Conservation (phyloP, 139 green algal genomes). For the Chlorella sp. region DNA sequence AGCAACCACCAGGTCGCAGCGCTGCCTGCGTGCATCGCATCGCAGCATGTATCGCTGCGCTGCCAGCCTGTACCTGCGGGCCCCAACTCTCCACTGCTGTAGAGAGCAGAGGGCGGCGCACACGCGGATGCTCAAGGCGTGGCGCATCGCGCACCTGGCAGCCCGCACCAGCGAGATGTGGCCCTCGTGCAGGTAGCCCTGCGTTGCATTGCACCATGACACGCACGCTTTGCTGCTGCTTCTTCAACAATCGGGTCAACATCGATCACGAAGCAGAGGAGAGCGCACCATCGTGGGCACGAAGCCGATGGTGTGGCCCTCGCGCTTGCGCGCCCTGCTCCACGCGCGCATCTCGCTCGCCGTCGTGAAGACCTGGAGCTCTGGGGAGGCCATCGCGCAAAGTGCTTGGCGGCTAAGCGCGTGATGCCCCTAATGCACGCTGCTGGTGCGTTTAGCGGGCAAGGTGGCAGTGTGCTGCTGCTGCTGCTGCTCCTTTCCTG, state of each 20-base stretch:
- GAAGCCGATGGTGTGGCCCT: slow-evolving; percentile 70
- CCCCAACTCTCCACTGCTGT: too few relatives aligned
- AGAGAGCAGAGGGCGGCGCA: too few relatives aligned
- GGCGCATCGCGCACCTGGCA: slow-evolving; percentile 62
- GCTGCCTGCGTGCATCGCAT: slow-evolving; percentile 40
- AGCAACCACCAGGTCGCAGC: slow-evolving; percentile 78
- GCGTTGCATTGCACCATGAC: slow-evolving; percentile 10
- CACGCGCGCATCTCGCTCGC: slow-evolving; percentile 66
- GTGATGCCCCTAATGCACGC: background rate
- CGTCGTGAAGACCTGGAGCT: slow-evolving; percentile 21
- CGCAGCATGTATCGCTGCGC: too few relatives aligned
- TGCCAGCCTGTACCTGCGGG: too few relatives aligned
- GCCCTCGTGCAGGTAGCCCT: slow-evolving; percentile 92
- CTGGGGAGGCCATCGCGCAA: too few relatives aligned
- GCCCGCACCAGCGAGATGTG: slow-evolving; percentile 83
- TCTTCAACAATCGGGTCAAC: background rate
- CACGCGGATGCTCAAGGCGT: too few relatives aligned
- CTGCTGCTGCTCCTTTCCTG: too few relatives aligned
- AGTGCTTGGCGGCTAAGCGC: too few relatives aligned
- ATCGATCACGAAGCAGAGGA: background rate
- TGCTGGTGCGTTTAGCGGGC: background rate
- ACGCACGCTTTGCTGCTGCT: background rate
- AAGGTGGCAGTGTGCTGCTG: background rate
- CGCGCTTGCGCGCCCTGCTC: slow-evolving; percentile 42
- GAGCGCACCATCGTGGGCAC: slow-evolving; percentile 93